Percentiles rank a stretch among this genome's conserved stretches.
phyloP scores from a whole-genome alignment of 345 rosid species.

The Arabidopsis arenosa region DNA sequence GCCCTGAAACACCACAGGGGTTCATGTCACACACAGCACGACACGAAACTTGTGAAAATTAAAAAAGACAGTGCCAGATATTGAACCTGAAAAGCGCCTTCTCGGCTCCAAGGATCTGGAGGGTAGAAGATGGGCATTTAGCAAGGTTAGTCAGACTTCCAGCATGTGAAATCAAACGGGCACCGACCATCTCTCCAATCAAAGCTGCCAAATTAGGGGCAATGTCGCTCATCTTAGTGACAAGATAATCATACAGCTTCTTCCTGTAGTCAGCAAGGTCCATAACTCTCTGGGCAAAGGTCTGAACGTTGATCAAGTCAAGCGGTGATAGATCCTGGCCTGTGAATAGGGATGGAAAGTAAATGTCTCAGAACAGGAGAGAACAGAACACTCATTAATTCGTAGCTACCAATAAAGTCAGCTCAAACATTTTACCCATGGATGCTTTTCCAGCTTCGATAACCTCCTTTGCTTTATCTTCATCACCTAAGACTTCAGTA shows the following conservation, averaged over 20 bases:
- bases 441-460: conserved; percentile 97
- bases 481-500: conserved; percentile 75
- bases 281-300: conserved; percentile 85
- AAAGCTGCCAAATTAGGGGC: conserved; percentile 95
- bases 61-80: neutral
- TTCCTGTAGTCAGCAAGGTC: conserved; percentile 90
- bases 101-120: conserved; percentile 98
- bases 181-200: conserved; percentile 97
- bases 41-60: neutral
- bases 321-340: conserved; percentile 90
- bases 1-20: conserved; percentile 58
- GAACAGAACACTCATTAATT: neutral
- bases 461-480: conserved; percentile 90
- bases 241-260: conserved; percentile 88
- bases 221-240: conserved; percentile 88
- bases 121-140: conserved; percentile 97
- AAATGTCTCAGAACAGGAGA: neutral
- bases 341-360: conserved; percentile 38
- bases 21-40: conserved; percentile 13
- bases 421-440: conserved; percentile 65
- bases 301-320: conserved; percentile 87
- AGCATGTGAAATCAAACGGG: conserved; percentile 97
- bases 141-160: conserved; percentile 99
- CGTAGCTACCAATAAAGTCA: neutral
- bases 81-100: conserved; percentile 93